Base-by-base conservation (phyloP, 179 eudicot species). In the Silene vulgaris region DNA sequence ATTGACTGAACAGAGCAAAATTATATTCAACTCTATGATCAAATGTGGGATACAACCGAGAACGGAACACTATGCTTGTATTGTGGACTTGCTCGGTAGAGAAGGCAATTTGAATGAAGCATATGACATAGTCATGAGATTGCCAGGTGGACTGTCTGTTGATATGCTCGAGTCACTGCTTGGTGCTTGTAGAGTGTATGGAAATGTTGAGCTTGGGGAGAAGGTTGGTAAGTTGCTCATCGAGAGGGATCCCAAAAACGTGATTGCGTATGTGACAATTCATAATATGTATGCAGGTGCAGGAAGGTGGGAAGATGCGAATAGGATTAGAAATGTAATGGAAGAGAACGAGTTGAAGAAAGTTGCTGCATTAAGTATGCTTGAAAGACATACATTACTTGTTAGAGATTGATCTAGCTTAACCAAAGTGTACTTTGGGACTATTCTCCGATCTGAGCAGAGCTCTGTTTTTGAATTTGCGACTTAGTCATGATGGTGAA, bases 31-130 rank as follows among this genome's bases (percentile, higher is more conserved):
- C 20, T 86, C 87, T 1, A 89, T 91, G 97, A 20, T 80, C 32
- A 45, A 64, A 5, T 60, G 82, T 26, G 86, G 87, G 23, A 50
- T 84, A 16, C 43, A 43, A 28, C 92, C 90, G 0, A 74, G 72
- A 43, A 71, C 52, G 59, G 88, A 87, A 72, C 95, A 91, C 69
- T 88, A 83, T 76, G 86, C 85, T 45, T 90, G 97, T 75, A 56
- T 91, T 16, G 74, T 86, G n/a, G 89, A 88, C 80, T 90, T 91
- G 69, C 90, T 90, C 60, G 83, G 92, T 40, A 79, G 96, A 84
- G 82, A 79, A 45, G 96, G 97, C 43, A 64, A 74, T 30, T 52
- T 91, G 69, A 14, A 78, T 7, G 93, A 90, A 83, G 97, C 93
- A 40, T 90, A 85, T 75, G 86, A 74, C 21, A 69, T 91, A 57